A percentile compares a stretch with the other conserved stretches of the same genome.
These are phyloP conservation scores for Gastrolobium villosum DNA, from an alignment of 306 rosid species.

Conservation along the genomic window DNA sequence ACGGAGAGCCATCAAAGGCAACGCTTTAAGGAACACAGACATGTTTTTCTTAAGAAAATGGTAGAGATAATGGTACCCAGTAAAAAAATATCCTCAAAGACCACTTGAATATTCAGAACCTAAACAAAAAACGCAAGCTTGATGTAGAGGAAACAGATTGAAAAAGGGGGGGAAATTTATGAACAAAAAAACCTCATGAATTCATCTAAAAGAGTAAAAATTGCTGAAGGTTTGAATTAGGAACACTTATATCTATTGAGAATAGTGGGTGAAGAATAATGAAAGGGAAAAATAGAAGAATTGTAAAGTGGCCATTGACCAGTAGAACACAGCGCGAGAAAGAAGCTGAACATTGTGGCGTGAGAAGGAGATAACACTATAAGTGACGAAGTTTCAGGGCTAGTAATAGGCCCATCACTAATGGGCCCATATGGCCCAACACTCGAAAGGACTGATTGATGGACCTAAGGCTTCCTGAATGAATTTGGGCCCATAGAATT, in stretches of 20 bases:
- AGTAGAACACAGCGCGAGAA: neutral
- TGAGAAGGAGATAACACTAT: constrained; percentile 7
- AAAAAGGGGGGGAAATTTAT: neutral
- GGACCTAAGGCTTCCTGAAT: no score
- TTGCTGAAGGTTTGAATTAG: neutral
- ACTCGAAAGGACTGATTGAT: no score
- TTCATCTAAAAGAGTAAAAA: neutral
- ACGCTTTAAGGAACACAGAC: constrained; percentile 67
- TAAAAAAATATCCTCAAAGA: neutral
- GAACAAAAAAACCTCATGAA: neutral
- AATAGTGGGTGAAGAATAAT: neutral
- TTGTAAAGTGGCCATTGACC: neutral
- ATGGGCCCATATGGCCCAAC: no score
- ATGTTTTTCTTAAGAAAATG: constrained; percentile 35
- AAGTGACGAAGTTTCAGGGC: constrained; percentile 1
- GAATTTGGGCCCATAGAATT: no score
- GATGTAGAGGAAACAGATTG: neutral
- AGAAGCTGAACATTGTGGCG: neutral
- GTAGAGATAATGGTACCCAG: neutral
- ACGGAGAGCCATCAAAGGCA: constrained; percentile 71
- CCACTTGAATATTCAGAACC: neutral
- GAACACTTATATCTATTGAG: neutral
- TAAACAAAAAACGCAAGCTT: constrained; percentile 10
- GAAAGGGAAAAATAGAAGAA: neutral
- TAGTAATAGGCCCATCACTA: no score